phyloP scores from a whole-genome alignment of 192 early-diverging fungal species.

The Fimicolochytrium jonesii region DNA sequence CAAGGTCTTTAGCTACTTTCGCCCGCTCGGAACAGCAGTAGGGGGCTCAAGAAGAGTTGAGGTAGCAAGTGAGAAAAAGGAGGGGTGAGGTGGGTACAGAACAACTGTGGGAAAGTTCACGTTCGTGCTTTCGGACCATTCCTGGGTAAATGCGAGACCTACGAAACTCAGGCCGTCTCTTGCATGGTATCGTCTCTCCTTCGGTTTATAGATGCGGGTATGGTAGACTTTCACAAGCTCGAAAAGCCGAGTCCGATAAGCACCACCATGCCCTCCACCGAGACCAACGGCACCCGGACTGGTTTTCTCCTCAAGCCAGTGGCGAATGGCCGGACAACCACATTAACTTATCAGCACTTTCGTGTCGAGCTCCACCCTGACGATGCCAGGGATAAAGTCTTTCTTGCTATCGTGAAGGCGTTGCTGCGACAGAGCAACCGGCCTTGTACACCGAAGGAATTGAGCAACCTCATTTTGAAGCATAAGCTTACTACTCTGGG shows the following conservation, averaged over 20 bases:
- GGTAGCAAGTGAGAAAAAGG: too few species aligned
- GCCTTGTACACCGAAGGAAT: constrained; percentile 78
- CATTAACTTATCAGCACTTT: constrained; percentile 12
- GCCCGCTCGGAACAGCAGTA: too few species aligned
- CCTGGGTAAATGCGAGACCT: too few species aligned
- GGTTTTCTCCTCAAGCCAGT: constrained; percentile 13
- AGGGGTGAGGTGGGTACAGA: too few species aligned
- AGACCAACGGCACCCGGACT: not conserved
- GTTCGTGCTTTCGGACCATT: too few species aligned
- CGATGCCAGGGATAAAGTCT: constrained; percentile 20
- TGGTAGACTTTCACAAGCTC: too few species aligned
- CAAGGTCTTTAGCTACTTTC: too few species aligned
- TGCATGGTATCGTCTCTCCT: too few species aligned
- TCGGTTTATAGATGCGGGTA: too few species aligned
- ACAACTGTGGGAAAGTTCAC: too few species aligned
- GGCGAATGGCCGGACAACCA: not conserved
- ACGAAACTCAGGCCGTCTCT: too few species aligned
- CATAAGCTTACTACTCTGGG: constrained; percentile 8
- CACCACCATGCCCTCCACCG: not conserved
- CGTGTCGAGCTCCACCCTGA: constrained; percentile 11
- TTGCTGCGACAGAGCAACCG: constrained; percentile 69
- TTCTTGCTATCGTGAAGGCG: constrained; percentile 50
- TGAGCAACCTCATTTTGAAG: constrained; percentile 73
- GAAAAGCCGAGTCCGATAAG: not conserved
- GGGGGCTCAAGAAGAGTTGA: too few species aligned